Evolutionary conservation across 805 yeast species (phyloP).

Genomic region (Wickerhamiella kurtzmanii): DNA sequence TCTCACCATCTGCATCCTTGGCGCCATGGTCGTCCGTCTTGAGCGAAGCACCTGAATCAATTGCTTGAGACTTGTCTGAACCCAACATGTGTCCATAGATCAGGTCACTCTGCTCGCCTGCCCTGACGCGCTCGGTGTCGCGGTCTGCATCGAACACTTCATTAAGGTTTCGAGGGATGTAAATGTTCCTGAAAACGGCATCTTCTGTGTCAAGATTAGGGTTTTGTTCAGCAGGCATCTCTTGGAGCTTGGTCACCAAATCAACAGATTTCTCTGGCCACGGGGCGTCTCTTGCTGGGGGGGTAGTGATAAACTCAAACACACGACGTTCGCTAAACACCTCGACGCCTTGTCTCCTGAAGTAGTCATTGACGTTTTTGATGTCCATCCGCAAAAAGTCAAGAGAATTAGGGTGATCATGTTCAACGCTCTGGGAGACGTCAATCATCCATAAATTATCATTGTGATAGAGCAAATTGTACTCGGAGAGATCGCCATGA

Average conservation of each 20-base stretch:
- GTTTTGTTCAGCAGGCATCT: slow-evolving; percentile 19
- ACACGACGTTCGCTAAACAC: slow-evolving; percentile 72
- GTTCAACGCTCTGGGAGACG: slow-evolving; percentile 95
- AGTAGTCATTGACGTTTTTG: slow-evolving; percentile 85
- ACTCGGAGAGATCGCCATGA: slow-evolving; percentile 94
- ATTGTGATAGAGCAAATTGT: slow-evolving; percentile 72
- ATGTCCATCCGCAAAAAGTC: slow-evolving; percentile 96
- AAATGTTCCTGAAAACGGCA: slow-evolving; percentile 75
- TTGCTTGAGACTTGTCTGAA: slow-evolving; percentile 25
- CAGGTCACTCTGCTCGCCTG: slow-evolving; percentile 39
- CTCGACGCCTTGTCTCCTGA: slow-evolving; percentile 56
- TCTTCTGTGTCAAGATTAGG: slow-evolving; percentile 40
- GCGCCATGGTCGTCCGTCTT: not conserved
- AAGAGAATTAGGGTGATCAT: slow-evolving; percentile 92
- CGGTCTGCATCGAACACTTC: slow-evolving; percentile 47
- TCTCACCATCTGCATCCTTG: not conserved
- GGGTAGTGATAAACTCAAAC: slow-evolving; percentile 52
- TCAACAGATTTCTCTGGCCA: slow-evolving; percentile 26
- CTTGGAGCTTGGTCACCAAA: slow-evolving; percentile 17
- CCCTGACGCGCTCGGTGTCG: slow-evolving; percentile 40
- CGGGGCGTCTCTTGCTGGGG: slow-evolving; percentile 26
- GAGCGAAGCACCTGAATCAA: slow-evolving; percentile 20
- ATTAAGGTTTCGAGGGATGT: slow-evolving; percentile 53
- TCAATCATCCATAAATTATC: slow-evolving; percentile 75
- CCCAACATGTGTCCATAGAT: slow-evolving; percentile 30